phyloP scores from a whole-genome alignment of 2,329 filamentous ascomycete genomes.

The Monosporascus sp. region DNA sequence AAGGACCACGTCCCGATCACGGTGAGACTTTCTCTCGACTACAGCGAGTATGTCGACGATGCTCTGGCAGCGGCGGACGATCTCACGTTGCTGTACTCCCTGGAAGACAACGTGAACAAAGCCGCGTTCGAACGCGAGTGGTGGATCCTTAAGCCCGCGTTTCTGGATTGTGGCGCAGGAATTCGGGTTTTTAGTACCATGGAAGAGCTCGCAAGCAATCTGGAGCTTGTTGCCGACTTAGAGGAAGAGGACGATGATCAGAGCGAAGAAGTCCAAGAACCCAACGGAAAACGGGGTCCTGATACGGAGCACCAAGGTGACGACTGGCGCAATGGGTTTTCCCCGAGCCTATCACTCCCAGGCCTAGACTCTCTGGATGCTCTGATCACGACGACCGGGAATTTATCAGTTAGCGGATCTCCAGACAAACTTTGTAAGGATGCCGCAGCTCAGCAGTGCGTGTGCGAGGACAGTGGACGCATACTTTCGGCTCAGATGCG shows the following conservation, averaged over 20 bases:
- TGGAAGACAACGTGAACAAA: conserved; percentile 29
- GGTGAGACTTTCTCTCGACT: conserved; percentile 31
- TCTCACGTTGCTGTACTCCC: conserved; percentile 27
- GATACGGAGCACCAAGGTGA: conserved; percentile 1
- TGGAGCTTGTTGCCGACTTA: conserved; percentile 32
- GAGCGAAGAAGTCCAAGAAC: conserved; percentile 9
- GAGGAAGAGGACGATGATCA: conserved; percentile 21
- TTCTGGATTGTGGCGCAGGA: conserved; percentile 34
- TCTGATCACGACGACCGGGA: conserved; percentile 24
- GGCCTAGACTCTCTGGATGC: conserved; percentile 25
- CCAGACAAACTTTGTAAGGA: not conserved
- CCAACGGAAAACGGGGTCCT: conserved; percentile 1
- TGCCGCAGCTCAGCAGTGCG: conserved; percentile 12
- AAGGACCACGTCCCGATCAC: conserved; percentile 27
- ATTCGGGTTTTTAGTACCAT: conserved; percentile 35
- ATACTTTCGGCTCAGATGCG: conserved; percentile 33
- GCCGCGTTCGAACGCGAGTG: conserved; percentile 26
- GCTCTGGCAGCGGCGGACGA: conserved; percentile 31
- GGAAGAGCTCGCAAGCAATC: conserved; percentile 28
- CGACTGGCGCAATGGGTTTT: conserved; percentile 4
- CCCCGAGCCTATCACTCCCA: conserved; percentile 18
- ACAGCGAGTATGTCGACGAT: conserved; percentile 34
- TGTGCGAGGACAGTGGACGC: conserved; percentile 27
- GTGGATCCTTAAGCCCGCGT: conserved; percentile 36
- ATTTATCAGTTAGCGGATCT: conserved; percentile 1